A percentile compares a stretch with the other conserved stretches of the same genome.
Conservation (phyloP, 176 grass and related monocot genomes). For the Tillandsia fasciculata region DNA sequence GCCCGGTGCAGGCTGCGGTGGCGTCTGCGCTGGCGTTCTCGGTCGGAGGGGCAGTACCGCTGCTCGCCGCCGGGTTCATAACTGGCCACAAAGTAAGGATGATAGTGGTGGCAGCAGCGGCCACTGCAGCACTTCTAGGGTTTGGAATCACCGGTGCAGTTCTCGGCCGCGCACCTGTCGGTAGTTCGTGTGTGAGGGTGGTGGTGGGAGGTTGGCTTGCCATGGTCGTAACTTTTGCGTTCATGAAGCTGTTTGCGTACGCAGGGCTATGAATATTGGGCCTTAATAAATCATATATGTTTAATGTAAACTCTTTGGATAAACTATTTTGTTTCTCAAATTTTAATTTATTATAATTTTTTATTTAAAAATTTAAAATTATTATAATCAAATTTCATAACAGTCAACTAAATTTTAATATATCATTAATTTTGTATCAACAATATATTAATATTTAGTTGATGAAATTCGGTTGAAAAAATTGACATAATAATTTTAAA, state of each 20-base stretch:
- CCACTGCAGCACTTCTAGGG: neutral
- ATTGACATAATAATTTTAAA: no score
- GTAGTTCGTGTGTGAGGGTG: constrained; percentile 3
- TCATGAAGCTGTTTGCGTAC: neutral
- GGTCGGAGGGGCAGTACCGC: neutral
- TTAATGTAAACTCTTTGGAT: no score
- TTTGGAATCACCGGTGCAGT: neutral
- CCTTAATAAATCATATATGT: neutral
- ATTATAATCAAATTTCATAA: no score
- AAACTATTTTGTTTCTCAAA: no score
- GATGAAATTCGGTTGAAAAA: no score
- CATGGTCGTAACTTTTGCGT: neutral
- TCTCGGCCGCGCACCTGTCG: neutral
- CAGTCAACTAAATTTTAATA: no score
- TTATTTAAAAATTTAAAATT: no score
- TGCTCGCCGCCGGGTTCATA: constrained; percentile 1
- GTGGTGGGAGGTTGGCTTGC: neutral
- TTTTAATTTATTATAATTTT: no score
- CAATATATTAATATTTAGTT: no score
- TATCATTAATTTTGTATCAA: no score
- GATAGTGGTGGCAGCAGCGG: constrained; percentile 2
- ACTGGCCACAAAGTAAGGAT: neutral
- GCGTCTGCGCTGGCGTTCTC: neutral
- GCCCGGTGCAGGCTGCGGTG: neutral
- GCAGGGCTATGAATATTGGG: neutral